Base-by-base conservation (phyloP, 352 stramenopile genomes). In the Phytophthora sansomeana region DNA sequence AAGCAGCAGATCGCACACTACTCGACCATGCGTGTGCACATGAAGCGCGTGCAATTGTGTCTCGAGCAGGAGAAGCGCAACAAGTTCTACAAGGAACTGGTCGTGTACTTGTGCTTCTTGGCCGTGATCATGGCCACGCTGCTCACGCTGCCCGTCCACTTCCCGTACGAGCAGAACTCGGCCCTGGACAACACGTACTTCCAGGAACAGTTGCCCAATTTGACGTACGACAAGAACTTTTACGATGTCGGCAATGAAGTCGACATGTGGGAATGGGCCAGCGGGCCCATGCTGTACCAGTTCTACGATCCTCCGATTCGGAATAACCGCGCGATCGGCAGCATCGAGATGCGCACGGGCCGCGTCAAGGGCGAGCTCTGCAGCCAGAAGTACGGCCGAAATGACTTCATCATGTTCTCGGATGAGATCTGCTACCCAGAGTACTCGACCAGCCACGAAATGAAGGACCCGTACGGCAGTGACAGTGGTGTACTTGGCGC, bases 41-140 rank as follows among this genome's bases (percentile, higher is more conserved):
- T 94, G 83, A 94, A 92, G 63, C 81, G 84, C 58, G 85, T 92
- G 72, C 85, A 92, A 61, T 66, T 91, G 35, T 89, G 81, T 54
- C 72, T 92, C 24, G 83, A 93, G 63, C 83, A 92, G 54, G 85
- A 92, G 65, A 92, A 92, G 56, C 81, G 84, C 71, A 92, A 91
- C 70, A 89, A 88, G 51, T 92, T 92, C 42, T 93, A 93, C 78
- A 80, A 83, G 58, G 85, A 93, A 36, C 67, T 93, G 16, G 58
- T 93, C 13, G 71, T 92, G 10, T 93, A 93, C 58, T 46, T 93
- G 53, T 70, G 81, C 41, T 93, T 93, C 56, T 69, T 93, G 35
- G 67, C 62, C 7, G 70, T 92, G 11, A 62, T 93, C 16, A 82
- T 92, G 74, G 59, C 71, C 33, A 86, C 83, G 33, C 53, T 93